phyloP scores from a whole-genome alignment of 345 rosid species.

The Gossypium bickii region DNA sequence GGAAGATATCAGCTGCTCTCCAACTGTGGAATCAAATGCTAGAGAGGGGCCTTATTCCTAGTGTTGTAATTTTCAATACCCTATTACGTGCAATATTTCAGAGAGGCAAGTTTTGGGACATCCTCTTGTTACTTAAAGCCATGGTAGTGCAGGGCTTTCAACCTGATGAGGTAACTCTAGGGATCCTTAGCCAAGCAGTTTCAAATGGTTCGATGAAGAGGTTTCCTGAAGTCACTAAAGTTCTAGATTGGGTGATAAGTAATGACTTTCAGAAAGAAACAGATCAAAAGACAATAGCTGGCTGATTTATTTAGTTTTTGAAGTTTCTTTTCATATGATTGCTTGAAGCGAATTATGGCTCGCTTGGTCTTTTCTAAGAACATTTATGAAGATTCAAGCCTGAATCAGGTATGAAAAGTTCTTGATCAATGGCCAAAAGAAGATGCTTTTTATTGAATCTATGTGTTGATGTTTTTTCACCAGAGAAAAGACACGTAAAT shows the following conservation, averaged over 20 bases:
- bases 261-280: not conserved
- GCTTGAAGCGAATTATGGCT: not conserved
- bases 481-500: not conserved
- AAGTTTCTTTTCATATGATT: not conserved
- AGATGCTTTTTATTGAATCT: not conserved
- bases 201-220: constrained; percentile 23
- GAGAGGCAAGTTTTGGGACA: constrained; percentile 19
- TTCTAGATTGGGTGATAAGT: constrained; percentile 14
- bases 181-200: constrained; percentile 19
- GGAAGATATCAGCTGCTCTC: constrained; percentile 23
- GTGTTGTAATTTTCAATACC: constrained; percentile 24
- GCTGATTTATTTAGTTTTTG: not conserved
- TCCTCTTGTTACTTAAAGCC: constrained; percentile 14
- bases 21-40: constrained; percentile 23
- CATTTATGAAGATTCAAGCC: not conserved
- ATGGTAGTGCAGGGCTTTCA: constrained; percentile 24
- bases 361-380: not conserved
- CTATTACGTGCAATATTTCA: constrained; percentile 22
- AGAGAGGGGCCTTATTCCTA: constrained; percentile 20
- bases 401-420: constrained; percentile 8
- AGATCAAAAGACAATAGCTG: not conserved
- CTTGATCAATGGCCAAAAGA: not conserved
- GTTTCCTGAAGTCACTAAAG: constrained; percentile 22
- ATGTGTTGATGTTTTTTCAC: not conserved
- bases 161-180: constrained; percentile 17